Base-by-base conservation (phyloP, 257 asterid species). In the Catharanthus roseus region DNA sequence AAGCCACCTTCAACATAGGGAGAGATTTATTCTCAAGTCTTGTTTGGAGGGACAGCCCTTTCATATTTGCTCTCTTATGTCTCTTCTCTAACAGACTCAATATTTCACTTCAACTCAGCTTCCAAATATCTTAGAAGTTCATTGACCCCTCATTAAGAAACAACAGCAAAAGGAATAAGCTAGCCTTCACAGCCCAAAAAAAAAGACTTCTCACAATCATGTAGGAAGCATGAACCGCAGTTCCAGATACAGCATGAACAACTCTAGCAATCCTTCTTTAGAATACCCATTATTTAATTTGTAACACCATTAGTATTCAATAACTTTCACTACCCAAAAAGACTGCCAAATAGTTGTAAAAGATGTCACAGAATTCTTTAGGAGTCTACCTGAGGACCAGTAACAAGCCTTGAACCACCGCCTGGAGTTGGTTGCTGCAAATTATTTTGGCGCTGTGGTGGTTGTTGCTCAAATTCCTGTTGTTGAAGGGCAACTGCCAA, bases 401-500 rank as follows among this genome's bases (percentile, higher is more conserved):
- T 87, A 58, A 86, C 82, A 82, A 90, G 76, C 79, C 90, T 57
- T 34, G 97, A 84, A 78, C 85, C 78, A 45, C 82, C 82, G 68
- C 78, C 75, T 53, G 56, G 51, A 54, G 84, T 78, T 71, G 86
- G 85, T 70, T 75, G 93, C 67, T 77, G 93, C 56, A 67, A 45
- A 69, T 70, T 74, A 74, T 74, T 86, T 31, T 81, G 85, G n/a
- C 47, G 69, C 72, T 73, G 83, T 11, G 74, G 78, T 67, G 84
- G 84, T 74, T 87, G 96, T 39, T 90, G 88, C 67, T 93, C 99
- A 73, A 87, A 91, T 67, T 93, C 99, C 79, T 89, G 95, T 71
- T 91, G 97, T 77, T 93, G 99, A 81, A 93, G 99, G 75, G 96
- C 99, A 69, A 91, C 77, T 16, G 99, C 99, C 80, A 93, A 79